Base-by-base conservation (phyloP, 768 basidiomycete species). In the Boletus eberwhitei region DNA sequence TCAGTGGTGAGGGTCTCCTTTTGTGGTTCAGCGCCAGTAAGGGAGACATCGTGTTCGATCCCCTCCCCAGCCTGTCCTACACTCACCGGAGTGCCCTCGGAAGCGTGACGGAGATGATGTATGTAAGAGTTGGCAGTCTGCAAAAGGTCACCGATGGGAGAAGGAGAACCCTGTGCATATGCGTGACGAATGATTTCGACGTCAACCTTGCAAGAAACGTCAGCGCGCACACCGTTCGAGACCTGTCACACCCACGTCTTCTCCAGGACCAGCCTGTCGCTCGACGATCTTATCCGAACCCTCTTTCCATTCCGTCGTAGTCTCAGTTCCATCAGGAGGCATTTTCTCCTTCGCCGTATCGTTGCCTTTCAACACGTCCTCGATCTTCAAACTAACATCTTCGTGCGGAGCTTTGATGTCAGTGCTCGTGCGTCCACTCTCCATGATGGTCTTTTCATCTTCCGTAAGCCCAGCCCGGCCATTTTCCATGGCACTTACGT, bases 251-350 rank as follows among this genome's bases (percentile, higher is more conserved):
- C 81, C n/a, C 52, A 90, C 88, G 74, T 90, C 89, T 53, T 83
- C 82, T 22, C 84, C 85, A 5, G 81, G 80, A 2, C 80, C 80
- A 5, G 60, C 64, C 11, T 79, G 77, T 36, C 79, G 73, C 64
- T 93, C 91, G 31, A 90, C 74, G 42, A 93, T 67, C 32, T 75
- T 75, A 65, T 87, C 80, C 31, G 79, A 75, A 3, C 88, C 88
- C 64, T 93, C 89, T 64, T 77, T 76, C 85, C 88, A 93, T 62
- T 89, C 86, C 24, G 75, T 57, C 17, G 38, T 38, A 5, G 35
- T 54, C 43, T 72, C 77, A 2, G 58, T 67, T 17, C 81, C 79
- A 55, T 84, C 79, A 2, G 80, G 79, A 11, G 72, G 73, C 8
- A 64, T 66, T 42, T 80, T 76, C 13, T 71, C 71, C 48, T 70